A percentile compares a stretch with the other conserved stretches of the same genome.
Evolutionary conservation across 1,139 yeast species (phyloP).

Genomic region (Debaryomycetaceae sp.): DNA sequence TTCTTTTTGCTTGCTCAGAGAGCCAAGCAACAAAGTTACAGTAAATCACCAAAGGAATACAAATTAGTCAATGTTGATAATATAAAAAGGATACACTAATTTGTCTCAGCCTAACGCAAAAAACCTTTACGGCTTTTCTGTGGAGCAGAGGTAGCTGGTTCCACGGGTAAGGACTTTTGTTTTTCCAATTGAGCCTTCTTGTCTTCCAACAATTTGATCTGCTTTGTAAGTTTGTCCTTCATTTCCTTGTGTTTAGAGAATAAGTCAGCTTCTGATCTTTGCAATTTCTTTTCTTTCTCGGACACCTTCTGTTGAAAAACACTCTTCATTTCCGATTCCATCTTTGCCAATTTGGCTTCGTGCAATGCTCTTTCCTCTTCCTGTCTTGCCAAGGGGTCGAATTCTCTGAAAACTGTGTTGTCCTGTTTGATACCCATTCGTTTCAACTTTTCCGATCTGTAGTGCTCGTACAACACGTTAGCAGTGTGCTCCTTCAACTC

Average conservation of each 20-base stretch:
- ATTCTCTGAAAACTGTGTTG: slow-evolving; percentile 84
- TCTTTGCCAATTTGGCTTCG: slow-evolving; percentile 88
- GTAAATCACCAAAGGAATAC: not conserved
- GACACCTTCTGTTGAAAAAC: slow-evolving; percentile 96
- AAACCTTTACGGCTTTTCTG: slow-evolving; percentile 54
- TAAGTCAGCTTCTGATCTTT: slow-evolving; percentile 95
- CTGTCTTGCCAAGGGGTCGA: slow-evolving; percentile 89
- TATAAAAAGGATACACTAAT: not conserved
- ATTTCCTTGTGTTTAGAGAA: slow-evolving; percentile 95
- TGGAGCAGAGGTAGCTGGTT: slow-evolving; percentile 49
- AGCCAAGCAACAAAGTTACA: too few relatives aligned
- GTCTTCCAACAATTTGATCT: slow-evolving; percentile 85
- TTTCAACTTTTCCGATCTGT: slow-evolving; percentile 78
- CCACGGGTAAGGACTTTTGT: slow-evolving; percentile 56
- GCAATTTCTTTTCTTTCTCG: slow-evolving; percentile 96
- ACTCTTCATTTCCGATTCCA: slow-evolving; percentile 96
- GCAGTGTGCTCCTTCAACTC: slow-evolving; percentile 89
- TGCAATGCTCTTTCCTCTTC: slow-evolving; percentile 93
- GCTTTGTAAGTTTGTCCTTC: slow-evolving; percentile 90
- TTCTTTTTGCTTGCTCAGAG: too few relatives aligned
- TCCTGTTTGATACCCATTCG: slow-evolving; percentile 93
- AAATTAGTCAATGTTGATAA: not conserved
- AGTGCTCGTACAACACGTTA: slow-evolving; percentile 76
- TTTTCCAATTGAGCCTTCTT: slow-evolving; percentile 81
- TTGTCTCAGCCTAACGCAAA: slow-evolving; percentile 33